Conservation (phyloP, 306 rosid species). For the Fragaria vesca region DNA sequence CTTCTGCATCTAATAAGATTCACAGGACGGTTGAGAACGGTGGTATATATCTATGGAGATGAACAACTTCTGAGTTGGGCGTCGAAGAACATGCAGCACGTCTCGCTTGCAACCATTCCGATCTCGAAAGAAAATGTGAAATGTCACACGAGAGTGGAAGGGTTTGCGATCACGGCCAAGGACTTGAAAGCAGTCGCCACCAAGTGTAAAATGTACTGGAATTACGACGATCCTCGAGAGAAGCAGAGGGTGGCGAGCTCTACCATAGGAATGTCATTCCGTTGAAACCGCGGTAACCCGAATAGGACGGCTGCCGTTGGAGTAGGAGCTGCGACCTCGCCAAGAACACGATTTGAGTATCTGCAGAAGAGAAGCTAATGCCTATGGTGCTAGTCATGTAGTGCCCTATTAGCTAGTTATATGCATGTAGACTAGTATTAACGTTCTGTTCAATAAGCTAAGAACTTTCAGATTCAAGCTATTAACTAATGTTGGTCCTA, state of each 20-base stretch:
- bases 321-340: background rate
- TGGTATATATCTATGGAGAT: background rate
- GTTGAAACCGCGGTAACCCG: background rate
- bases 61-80: slow-evolving; percentile 5
- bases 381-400: too few relatives aligned
- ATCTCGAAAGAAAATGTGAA: background rate
- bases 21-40: background rate
- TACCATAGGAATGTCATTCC: background rate
- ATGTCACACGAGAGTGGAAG: background rate
- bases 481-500: too few relatives aligned
- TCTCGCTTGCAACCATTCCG: background rate
- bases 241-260: slow-evolving; percentile 3
- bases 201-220: slow-evolving; percentile 4
- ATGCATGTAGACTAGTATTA: too few relatives aligned
- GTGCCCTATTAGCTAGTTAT: too few relatives aligned
- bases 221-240: background rate
- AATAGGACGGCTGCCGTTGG: background rate
- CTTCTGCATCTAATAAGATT: background rate
- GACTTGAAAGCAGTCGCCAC: background rate
- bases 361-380: background rate
- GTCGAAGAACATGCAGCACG: background rate
- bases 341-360: background rate
- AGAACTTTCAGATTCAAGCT: too few relatives aligned
- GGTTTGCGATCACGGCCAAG: too few relatives aligned
- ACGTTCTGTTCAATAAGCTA: too few relatives aligned